phyloP scores from a whole-genome alignment of 768 basidiomycete genomes.

The Auricularia cornea region DNA sequence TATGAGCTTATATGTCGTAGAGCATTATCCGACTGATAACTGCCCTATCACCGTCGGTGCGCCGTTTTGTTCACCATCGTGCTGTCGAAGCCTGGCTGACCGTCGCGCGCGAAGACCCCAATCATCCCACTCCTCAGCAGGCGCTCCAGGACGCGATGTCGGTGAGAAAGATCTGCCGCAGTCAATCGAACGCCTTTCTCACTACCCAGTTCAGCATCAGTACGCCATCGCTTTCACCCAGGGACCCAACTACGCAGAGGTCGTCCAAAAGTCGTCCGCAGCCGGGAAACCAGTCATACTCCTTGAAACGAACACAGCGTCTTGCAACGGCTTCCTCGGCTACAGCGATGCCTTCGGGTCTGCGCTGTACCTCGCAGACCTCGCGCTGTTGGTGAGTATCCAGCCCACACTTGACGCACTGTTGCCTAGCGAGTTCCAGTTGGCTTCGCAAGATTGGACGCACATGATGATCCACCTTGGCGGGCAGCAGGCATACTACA shows the following conservation, averaged over 20 bases:
- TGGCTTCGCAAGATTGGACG: conserved; percentile 48
- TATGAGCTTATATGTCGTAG: not conserved
- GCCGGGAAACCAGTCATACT: conserved; percentile 44
- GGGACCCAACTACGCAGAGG: not conserved
- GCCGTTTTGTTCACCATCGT: not conserved
- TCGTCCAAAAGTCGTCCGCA: not conserved
- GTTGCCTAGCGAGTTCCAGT: conserved; percentile 33
- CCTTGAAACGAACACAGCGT: conserved; percentile 61
- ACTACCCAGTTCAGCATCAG: not conserved
- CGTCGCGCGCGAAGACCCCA: too few relatives aligned
- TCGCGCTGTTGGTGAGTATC: conserved; percentile 41
- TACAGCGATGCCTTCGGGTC: conserved; percentile 53
- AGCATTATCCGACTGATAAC: not conserved
- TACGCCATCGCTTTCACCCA: not conserved
- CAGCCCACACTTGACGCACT: conserved; percentile 35
- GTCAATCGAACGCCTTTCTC: too few relatives aligned
- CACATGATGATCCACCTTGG: conserved; percentile 48
- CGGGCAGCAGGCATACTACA: conserved; percentile 58
- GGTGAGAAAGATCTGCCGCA: too few relatives aligned
- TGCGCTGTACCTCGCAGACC: conserved; percentile 57
- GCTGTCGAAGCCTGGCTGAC: not conserved
- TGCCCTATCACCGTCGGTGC: not conserved
- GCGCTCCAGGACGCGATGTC: too few relatives aligned
- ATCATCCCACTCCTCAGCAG: too few relatives aligned
- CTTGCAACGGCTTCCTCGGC: conserved; percentile 41